Conservation (phyloP, 352 stramenopile species). For the Pythium grandisporangium region DNA sequence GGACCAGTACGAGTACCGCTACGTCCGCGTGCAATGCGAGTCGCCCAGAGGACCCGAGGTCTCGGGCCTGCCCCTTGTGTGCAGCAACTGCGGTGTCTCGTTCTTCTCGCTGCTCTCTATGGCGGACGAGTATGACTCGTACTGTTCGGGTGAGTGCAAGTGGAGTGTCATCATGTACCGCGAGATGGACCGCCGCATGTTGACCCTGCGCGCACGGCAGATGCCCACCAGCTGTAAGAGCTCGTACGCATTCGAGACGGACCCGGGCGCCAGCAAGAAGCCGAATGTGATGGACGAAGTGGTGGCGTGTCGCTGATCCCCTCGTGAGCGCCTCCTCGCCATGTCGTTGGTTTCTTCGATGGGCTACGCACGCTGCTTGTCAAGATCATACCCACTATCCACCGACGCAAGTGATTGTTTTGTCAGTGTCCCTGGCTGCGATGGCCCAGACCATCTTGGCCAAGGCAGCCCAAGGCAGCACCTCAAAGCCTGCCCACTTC, state of each 20-base stretch:
- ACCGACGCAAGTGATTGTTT: too few relatives aligned
- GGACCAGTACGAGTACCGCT: constrained; percentile 4
- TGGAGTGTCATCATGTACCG: constrained; percentile 84
- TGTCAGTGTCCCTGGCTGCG: too few relatives aligned
- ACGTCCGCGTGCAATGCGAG: constrained; percentile 7
- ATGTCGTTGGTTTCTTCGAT: too few relatives aligned
- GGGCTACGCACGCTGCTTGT: too few relatives aligned
- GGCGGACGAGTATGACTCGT: constrained; percentile 60
- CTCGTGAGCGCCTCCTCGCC: too few relatives aligned
- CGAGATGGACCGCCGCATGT: constrained; percentile 71
- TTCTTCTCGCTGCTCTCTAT: constrained; percentile 71
- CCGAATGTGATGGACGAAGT: constrained; percentile 18
- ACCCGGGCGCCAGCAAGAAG: constrained; percentile 5
- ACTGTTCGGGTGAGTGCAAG: constrained; percentile 85
- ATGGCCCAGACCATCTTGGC: too few relatives aligned
- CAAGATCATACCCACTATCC: too few relatives aligned
- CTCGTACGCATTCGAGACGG: background rate
- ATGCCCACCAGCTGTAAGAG: background rate
- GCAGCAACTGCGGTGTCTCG: constrained; percentile 73
- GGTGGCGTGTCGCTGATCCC: constrained; percentile 26
- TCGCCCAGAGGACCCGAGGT: constrained; percentile 12
- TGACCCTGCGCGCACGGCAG: constrained; percentile 17
- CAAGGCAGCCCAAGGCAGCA: too few relatives aligned
- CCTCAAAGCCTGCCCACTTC: too few relatives aligned
- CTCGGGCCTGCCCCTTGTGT: constrained; percentile 67